Percentiles rank a stretch among this genome's conserved stretches.
Evolutionary conservation across 805 yeast genomes (phyloP).

Genomic region (Saturnispora quitensis): DNA sequence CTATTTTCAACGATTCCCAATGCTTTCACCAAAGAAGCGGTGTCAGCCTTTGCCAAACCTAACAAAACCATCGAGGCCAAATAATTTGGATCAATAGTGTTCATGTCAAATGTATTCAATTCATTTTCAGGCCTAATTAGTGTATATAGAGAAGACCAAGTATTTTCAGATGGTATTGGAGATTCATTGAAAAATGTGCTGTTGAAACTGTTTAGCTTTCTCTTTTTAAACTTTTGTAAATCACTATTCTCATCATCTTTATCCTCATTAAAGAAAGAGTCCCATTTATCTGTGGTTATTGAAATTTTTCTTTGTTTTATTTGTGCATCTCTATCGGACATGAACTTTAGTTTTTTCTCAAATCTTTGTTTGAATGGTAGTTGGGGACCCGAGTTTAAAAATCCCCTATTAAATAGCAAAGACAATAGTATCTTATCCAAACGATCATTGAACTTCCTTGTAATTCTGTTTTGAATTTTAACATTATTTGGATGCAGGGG

Average conservation of each 20-base stretch:
- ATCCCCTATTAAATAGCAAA: conserved; percentile 26
- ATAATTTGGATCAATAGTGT: conserved; percentile 54
- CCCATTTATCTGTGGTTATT: conserved; percentile 31
- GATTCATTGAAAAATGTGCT: conserved; percentile 25
- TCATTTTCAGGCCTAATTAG: conserved; percentile 55
- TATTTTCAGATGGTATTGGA: conserved; percentile 30
- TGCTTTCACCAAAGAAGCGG: conserved; percentile 49
- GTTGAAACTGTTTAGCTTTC: conserved; percentile 14
- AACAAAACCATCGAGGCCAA: conserved; percentile 56
- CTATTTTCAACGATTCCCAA: conserved; percentile 62
- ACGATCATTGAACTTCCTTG: conserved; percentile 30
- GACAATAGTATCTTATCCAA: conserved; percentile 26
- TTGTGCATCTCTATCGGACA: conserved; percentile 22
- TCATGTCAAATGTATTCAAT: conserved; percentile 57
- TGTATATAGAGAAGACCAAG: conserved; percentile 59
- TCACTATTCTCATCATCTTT: conserved; percentile 28
- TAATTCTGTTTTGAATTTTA: conserved; percentile 23
- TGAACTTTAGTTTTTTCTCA: conserved; percentile 26
- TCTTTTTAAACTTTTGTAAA: conserved; percentile 17
- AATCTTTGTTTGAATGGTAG: conserved; percentile 23
- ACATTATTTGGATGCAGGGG: not conserved
- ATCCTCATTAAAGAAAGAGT: conserved; percentile 27
- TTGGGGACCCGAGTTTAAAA: conserved; percentile 24
- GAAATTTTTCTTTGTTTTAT: conserved; percentile 23
- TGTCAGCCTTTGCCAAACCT: conserved; percentile 51